Conservation (phyloP, 2,329 filamentous ascomycete species). For the Penicillium fuscoglaucum region DNA sequence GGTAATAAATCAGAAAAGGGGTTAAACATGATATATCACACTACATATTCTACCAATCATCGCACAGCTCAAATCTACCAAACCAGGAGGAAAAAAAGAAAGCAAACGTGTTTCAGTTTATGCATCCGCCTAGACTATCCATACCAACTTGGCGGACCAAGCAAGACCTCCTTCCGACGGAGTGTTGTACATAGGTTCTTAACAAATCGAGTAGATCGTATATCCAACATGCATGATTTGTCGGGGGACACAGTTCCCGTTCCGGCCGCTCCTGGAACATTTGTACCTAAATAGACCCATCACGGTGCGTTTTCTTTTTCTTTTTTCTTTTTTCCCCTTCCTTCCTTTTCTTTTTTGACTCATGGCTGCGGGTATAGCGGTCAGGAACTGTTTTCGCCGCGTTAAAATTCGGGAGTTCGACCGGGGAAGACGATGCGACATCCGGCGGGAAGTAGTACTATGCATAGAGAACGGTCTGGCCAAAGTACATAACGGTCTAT, state of each 20-base stretch:
- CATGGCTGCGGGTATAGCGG: not conserved
- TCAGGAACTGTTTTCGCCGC: not conserved
- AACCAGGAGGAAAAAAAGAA: not conserved
- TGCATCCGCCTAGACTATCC: not conserved
- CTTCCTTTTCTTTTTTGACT: not conserved
- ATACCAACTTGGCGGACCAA: not conserved
- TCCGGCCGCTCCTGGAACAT: not conserved
- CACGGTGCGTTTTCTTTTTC: not conserved
- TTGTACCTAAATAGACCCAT: not conserved
- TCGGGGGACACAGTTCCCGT: not conserved
- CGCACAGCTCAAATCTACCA: not conserved
- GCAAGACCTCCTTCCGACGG: not conserved
- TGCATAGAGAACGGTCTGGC: not conserved
- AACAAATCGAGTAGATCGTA: not conserved
- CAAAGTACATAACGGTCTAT: conserved; percentile 2
- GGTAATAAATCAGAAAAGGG: not conserved
- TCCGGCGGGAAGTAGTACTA: not conserved
- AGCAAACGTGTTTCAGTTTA: not conserved
- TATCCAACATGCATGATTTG: not conserved
- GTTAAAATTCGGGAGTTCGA: not conserved
- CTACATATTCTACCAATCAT: not conserved
- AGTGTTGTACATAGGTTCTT: not conserved
- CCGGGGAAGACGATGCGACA: not conserved
- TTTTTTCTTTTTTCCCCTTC: not conserved
- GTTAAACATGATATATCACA: not conserved